phyloP scores from a whole-genome alignment of 352 stramenopile species.

The Blastocystis sp. region DNA sequence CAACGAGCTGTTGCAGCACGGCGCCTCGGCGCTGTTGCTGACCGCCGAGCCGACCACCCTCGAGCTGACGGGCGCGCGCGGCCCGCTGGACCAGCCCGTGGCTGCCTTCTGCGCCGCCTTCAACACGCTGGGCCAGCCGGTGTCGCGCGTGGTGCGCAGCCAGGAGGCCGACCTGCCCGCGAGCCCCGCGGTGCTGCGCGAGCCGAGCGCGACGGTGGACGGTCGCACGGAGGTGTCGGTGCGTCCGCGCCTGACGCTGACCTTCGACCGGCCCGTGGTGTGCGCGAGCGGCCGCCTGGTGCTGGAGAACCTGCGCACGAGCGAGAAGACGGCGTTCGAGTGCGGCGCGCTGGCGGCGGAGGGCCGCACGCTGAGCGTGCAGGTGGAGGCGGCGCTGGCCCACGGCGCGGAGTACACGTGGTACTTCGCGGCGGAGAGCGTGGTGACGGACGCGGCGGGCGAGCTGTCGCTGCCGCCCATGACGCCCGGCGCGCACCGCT shows the following conservation, averaged over 20 bases:
- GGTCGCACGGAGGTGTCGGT: conserved; percentile 41
- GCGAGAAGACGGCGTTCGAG: not conserved
- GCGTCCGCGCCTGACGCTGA: not conserved
- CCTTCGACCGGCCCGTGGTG: conserved; percentile 6
- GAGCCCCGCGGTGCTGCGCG: not conserved
- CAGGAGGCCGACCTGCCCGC: not conserved
- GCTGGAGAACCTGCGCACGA: conserved; percentile 9
- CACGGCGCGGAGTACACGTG: not conserved
- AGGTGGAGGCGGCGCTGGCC: not conserved
- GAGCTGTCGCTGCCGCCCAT: not conserved
- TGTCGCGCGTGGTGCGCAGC: not conserved
- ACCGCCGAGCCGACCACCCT: not conserved
- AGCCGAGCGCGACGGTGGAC: not conserved
- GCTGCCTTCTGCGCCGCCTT: conserved; percentile 16
- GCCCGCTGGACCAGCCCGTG: not conserved
- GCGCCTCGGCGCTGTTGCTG: not conserved
- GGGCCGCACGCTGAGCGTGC: not conserved
- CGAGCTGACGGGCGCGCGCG: not conserved
- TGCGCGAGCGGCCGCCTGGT: not conserved
- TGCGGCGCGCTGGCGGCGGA: not conserved
- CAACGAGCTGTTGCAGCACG: conserved; percentile 3
- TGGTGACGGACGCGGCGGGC: not conserved
- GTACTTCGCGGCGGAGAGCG: not conserved
- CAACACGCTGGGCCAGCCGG: not conserved
- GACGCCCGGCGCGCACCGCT: conserved; percentile 10